phyloP scores from a whole-genome alignment of 1,284 basidiomycete genomes.

The Boletus semigastroideus region DNA sequence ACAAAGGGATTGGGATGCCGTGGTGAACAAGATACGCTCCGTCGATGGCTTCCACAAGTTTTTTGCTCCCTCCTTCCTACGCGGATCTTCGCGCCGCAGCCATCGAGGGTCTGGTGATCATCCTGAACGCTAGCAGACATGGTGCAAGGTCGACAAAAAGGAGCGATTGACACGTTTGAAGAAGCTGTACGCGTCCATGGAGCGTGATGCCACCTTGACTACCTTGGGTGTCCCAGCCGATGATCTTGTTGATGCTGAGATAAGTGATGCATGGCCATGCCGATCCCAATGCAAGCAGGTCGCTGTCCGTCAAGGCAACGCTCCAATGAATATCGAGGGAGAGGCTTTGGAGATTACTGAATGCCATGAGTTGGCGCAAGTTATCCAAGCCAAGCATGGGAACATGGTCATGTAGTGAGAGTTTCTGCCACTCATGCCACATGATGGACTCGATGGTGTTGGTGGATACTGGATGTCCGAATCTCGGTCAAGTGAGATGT shows the following conservation, averaged over 20 bases:
- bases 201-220: background rate
- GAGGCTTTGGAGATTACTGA: too few species aligned
- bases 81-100: slow-evolving; percentile 27
- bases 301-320: background rate
- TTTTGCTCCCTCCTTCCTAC: slow-evolving; percentile 27
- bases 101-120: slow-evolving; percentile 35
- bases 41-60: slow-evolving; percentile 24
- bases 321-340: background rate
- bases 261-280: background rate
- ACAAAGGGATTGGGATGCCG: slow-evolving; percentile 18
- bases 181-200: background rate
- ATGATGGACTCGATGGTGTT: background rate
- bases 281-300: background rate
- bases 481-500: background rate
- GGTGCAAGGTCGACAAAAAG: background rate
- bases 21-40: slow-evolving; percentile 24
- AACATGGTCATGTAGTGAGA: too few species aligned
- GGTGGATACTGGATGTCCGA: background rate
- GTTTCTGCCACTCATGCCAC: too few species aligned
- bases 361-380: too few species aligned
- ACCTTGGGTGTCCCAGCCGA: background rate
- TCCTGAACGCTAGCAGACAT: slow-evolving; percentile 32
- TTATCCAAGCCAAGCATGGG: too few species aligned
- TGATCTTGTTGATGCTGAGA: background rate
- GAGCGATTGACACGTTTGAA: background rate